These are phyloP conservation scores for Myxozyma sirexii DNA, from an alignment of 805 yeast species.

Conservation along the genomic window DNA sequence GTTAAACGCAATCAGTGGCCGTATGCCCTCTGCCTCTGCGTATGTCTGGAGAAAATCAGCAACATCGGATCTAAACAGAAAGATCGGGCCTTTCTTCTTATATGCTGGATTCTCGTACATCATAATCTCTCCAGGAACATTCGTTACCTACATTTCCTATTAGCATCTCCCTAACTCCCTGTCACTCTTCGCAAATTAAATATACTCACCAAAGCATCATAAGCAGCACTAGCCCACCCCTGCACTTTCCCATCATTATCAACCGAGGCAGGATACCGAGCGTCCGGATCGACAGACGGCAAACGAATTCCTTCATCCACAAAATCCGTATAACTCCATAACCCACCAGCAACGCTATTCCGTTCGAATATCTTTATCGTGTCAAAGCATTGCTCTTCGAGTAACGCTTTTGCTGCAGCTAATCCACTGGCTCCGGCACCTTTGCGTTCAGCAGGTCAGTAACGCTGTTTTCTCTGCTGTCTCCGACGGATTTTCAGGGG, in stretches of 20 bases:
- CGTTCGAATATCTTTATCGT: slow-evolving; percentile 63
- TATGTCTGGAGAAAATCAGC: slow-evolving; percentile 62
- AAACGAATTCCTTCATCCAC: slow-evolving; percentile 38
- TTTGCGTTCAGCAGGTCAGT: not conserved
- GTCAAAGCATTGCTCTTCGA: slow-evolving; percentile 51
- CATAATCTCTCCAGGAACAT: slow-evolving; percentile 68
- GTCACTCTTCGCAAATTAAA: not conserved
- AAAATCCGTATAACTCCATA: slow-evolving; percentile 65
- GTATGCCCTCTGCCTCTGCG: slow-evolving; percentile 46
- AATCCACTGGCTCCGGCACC: slow-evolving; percentile 34
- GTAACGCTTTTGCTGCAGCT: slow-evolving; percentile 64
- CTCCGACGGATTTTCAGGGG: not conserved
- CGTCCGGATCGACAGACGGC: slow-evolving; percentile 42
- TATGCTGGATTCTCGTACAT: slow-evolving; percentile 60
- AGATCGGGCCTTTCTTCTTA: slow-evolving; percentile 47
- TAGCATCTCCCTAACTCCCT: not conserved
- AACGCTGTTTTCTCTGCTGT: not conserved
- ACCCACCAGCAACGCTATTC: slow-evolving; percentile 67
- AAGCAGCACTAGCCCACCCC: slow-evolving; percentile 59
- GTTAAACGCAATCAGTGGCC: slow-evolving; percentile 48
- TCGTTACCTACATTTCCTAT: slow-evolving; percentile 50
- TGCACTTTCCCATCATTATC: slow-evolving; percentile 35
- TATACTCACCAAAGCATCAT: slow-evolving; percentile 53
- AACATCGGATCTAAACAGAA: slow-evolving; percentile 65
- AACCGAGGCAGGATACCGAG: slow-evolving; percentile 32